Percentiles rank a stretch among this genome's conserved stretches.
These are phyloP conservation scores for Aspergillus kassunensis DNA, from an alignment of 495 filamentous ascomycete species.

Conservation along the genomic window DNA sequence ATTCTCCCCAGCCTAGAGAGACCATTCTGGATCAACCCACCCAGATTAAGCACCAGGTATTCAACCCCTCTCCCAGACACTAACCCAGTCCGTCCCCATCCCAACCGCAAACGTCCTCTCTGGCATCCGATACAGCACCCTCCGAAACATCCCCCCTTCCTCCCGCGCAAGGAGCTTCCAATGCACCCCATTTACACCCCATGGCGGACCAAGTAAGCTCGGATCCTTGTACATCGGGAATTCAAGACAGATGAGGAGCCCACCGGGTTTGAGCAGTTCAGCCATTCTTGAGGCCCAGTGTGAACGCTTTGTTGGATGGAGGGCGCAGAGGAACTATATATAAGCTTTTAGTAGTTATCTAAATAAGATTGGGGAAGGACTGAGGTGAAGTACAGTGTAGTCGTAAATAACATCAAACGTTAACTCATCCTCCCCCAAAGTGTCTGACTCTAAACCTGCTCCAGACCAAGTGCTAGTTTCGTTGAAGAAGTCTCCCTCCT, in stretches of 20 bases:
- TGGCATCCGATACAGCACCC: constrained; percentile 7
- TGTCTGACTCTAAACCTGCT: constrained; percentile 13
- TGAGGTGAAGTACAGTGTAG: constrained; percentile 55
- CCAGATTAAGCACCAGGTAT: too few species aligned
- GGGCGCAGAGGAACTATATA: constrained; percentile 38
- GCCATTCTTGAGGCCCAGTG: constrained; percentile 35
- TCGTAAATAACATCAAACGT: constrained; percentile 73
- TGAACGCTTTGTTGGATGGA: constrained; percentile 32
- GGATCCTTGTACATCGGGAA: constrained; percentile 41
- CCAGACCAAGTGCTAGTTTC: constrained; percentile 45
- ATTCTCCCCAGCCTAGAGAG: too few species aligned
- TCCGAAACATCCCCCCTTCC: constrained; percentile 3
- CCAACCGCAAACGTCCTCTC: constrained; percentile 11
- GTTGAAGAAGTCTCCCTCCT: constrained; percentile 64
- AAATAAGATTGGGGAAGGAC: background rate
- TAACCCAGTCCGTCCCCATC: constrained; percentile 13
- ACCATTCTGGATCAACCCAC: too few species aligned
- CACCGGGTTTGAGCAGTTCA: constrained; percentile 22
- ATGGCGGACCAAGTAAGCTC: constrained; percentile 33
- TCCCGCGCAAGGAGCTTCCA: constrained; percentile 26
- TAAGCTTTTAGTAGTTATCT: background rate
- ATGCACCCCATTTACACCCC: constrained; percentile 33
- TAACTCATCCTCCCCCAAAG: constrained; percentile 20
- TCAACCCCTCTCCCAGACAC: constrained; percentile 4
- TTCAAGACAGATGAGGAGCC: constrained; percentile 40